Conservation (phyloP, 768 basidiomycete species). For the Naematelia aurantialba region DNA sequence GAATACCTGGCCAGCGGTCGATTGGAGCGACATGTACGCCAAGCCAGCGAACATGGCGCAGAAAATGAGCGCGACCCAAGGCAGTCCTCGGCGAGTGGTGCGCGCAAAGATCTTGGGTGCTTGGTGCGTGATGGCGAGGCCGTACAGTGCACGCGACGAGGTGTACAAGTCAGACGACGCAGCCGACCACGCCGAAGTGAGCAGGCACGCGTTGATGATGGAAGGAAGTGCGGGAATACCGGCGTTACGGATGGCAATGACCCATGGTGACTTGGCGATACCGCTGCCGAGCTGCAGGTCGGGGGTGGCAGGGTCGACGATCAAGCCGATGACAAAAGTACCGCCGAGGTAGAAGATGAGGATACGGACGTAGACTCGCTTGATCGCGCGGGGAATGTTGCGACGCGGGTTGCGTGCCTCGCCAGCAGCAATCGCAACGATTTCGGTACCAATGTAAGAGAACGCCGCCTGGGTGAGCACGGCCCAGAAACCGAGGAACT, state of each 20-base stretch:
- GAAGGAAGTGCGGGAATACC: conserved; percentile 84
- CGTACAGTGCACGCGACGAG: conserved; percentile 71
- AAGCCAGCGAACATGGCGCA: conserved; percentile 59
- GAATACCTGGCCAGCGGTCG: conserved; percentile 70
- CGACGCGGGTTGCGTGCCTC: conserved; percentile 74
- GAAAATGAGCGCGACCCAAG: conserved; percentile 67
- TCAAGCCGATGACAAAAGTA: conserved; percentile 41
- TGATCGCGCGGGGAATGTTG: conserved; percentile 66
- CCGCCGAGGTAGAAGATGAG: conserved; percentile 59
- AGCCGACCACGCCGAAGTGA: conserved; percentile 91
- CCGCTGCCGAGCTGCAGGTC: conserved; percentile 48
- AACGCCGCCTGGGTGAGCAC: conserved; percentile 83
- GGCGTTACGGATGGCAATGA: conserved; percentile 68
- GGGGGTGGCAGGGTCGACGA: conserved; percentile 38
- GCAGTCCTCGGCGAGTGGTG: conserved; percentile 70
- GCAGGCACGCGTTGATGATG: conserved; percentile 60
- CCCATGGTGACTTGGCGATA: conserved; percentile 72
- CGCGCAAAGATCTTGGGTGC: conserved; percentile 74
- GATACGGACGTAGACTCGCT: conserved; percentile 69
- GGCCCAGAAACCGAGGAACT: conserved; percentile 67
- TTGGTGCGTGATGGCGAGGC: conserved; percentile 71
- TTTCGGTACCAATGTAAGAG: conserved; percentile 84
- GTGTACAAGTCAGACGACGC: conserved; percentile 86
- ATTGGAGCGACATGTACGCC: conserved; percentile 75
- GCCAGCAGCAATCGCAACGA: conserved; percentile 61